Percentiles rank a stretch among this genome's conserved stretches.
These are phyloP conservation scores for Blastobotrys ciferrii DNA, from an alignment of 1,139 yeast genomes.

Conservation along the genomic window DNA sequence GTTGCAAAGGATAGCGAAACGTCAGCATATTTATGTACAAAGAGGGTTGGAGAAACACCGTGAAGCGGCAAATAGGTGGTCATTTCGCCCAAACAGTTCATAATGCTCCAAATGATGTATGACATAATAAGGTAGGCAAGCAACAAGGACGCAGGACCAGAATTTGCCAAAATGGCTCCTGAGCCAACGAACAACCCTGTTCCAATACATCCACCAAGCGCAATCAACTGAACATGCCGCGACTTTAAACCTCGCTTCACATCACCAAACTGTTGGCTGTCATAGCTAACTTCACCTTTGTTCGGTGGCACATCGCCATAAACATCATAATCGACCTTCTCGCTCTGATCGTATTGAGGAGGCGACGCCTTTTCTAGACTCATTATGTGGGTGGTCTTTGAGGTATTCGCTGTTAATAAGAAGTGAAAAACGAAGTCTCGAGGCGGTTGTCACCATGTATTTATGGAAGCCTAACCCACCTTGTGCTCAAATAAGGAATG, in stretches of 20 bases:
- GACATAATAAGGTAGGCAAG: constrained; percentile 63
- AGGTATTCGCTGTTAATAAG: no score
- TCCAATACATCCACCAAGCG: constrained; percentile 53
- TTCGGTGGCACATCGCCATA: constrained; percentile 2
- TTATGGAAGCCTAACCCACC: background rate
- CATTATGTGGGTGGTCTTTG: no score
- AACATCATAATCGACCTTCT: background rate
- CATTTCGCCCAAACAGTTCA: constrained; percentile 71
- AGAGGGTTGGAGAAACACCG: constrained; percentile 66
- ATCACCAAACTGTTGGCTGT: constrained; percentile 9
- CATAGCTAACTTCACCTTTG: constrained; percentile 11
- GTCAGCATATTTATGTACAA: constrained; percentile 26
- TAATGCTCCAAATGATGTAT: constrained; percentile 61
- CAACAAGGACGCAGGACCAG: constrained; percentile 68
- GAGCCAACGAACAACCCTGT: constrained; percentile 63
- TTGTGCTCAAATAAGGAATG: background rate
- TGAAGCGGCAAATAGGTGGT: constrained; percentile 67
- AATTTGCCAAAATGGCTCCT: constrained; percentile 58
- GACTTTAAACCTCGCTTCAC: constrained; percentile 36
- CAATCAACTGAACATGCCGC: constrained; percentile 50
- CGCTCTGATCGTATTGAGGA: background rate
- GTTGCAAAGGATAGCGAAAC: constrained; percentile 25
- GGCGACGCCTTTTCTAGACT: background rate
- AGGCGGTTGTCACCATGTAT: background rate
- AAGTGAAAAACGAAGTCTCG: no score